Conservation (phyloP, 306 rosid genomes). For the Dalbergia cultrata region DNA sequence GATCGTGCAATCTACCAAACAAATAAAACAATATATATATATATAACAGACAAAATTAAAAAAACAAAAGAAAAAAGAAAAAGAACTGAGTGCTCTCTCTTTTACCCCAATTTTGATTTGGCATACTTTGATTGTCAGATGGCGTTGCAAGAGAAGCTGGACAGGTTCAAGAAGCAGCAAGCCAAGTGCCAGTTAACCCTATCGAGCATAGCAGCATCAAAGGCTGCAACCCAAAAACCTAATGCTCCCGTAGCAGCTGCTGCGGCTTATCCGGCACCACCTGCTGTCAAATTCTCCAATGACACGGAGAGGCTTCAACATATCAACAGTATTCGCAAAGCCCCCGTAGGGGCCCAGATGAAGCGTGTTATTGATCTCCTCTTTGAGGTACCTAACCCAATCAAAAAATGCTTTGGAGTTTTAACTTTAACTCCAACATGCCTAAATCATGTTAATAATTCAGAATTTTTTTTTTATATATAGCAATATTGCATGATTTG, state of each 20-base stretch:
- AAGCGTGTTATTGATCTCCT: slow-evolving; percentile 93
- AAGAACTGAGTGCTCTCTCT: too few relatives aligned
- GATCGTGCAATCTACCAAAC: slow-evolving; percentile 1
- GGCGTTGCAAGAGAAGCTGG: slow-evolving; percentile 70
- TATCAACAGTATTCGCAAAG: slow-evolving; percentile 80
- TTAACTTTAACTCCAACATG: neutral
- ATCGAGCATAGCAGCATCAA: slow-evolving; percentile 63
- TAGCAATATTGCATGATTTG: too few relatives aligned
- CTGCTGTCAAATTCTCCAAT: slow-evolving; percentile 83
- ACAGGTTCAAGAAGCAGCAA: slow-evolving; percentile 76
- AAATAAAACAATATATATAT: neutral
- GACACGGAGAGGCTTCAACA: slow-evolving; percentile 97
- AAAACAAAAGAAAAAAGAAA: neutral
- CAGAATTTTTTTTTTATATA: neutral
- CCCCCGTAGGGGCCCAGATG: slow-evolving; percentile 95
- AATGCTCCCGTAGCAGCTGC: slow-evolving; percentile 42
- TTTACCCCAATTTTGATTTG: neutral
- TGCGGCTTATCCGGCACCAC: slow-evolving; percentile 53
- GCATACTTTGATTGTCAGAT: slow-evolving; percentile 47
- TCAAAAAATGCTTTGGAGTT: too few relatives aligned
- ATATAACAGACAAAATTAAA: too few relatives aligned
- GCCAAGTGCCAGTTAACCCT: slow-evolving; percentile 69
- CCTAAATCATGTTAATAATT: neutral
- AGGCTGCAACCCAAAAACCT: slow-evolving; percentile 45
- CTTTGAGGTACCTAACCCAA: slow-evolving; percentile 62